Conservation (phyloP, 208 protist species). For the Acanthamoeba healyi region DNA sequence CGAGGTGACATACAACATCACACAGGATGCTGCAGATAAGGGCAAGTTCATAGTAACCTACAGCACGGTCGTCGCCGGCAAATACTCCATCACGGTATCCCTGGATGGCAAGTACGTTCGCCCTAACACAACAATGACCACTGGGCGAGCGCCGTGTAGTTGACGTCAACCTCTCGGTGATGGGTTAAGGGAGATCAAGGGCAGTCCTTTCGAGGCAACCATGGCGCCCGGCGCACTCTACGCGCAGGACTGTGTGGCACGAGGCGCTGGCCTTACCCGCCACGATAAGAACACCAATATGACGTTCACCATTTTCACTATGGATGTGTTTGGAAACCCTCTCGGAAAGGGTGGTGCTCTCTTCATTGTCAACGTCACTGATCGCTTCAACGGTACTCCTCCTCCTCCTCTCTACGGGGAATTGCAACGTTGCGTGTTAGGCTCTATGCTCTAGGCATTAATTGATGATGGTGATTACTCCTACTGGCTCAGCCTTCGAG, state of each 20-base stretch:
- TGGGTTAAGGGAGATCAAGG: neutral
- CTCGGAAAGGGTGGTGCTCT: neutral
- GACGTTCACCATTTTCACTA: neutral
- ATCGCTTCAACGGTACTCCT: neutral
- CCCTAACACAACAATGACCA: too few species aligned
- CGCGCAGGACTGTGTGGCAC: neutral
- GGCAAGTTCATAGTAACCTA: neutral
- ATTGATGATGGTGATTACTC: too few species aligned
- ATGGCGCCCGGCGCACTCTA: neutral
- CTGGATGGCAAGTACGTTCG: slow-evolving; percentile 6
- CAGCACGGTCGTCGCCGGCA: neutral
- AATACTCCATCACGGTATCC: neutral
- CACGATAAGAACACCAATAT: neutral
- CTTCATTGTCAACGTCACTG: neutral
- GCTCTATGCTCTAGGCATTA: too few species aligned
- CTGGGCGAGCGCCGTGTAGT: too few species aligned
- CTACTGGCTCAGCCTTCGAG: neutral
- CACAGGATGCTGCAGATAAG: neutral
- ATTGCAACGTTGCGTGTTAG: too few species aligned
- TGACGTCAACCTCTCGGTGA: neutral
- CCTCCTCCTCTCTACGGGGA: neutral
- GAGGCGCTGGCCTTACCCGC: neutral
- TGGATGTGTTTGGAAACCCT: neutral
- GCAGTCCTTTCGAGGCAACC: neutral
- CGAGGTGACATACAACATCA: neutral